A percentile compares a stretch with the other conserved stretches of the same genome.
Evolutionary conservation across 2,329 filamentous ascomycete species (phyloP).

Genomic region (Monilinia fructigena): DNA sequence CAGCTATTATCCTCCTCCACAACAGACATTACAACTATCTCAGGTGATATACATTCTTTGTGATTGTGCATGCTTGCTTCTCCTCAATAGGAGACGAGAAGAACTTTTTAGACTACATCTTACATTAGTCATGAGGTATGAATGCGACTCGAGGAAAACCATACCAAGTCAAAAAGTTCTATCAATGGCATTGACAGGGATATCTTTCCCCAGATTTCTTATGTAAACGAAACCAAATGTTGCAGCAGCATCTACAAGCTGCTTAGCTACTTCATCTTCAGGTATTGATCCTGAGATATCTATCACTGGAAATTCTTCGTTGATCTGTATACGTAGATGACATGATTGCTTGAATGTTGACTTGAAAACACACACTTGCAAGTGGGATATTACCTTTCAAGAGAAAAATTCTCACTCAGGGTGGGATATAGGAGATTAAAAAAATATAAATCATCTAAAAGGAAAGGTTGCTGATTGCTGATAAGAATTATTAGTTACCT

Average conservation of each 20-base stretch:
- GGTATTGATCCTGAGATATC: slow-evolving; percentile 65
- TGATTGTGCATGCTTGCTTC: slow-evolving; percentile 73
- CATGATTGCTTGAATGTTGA: background rate
- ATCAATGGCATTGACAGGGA: slow-evolving; percentile 64
- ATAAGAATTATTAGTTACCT: background rate
- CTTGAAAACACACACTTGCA: background rate
- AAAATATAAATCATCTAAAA: too few species aligned
- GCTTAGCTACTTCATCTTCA: slow-evolving; percentile 58
- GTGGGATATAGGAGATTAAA: background rate
- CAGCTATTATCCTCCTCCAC: slow-evolving; percentile 21
- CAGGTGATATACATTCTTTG: slow-evolving; percentile 51
- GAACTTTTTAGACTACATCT: slow-evolving; percentile 63
- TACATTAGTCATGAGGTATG: slow-evolving; percentile 14
- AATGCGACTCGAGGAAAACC: background rate
- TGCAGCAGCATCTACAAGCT: slow-evolving; percentile 75
- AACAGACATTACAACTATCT: slow-evolving; percentile 17
- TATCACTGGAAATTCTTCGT: slow-evolving; percentile 68
- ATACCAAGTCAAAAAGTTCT: slow-evolving; percentile 75
- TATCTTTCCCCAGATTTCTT: slow-evolving; percentile 68
- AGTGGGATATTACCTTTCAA: background rate
- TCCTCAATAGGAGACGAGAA: slow-evolving; percentile 69
- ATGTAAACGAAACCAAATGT: slow-evolving; percentile 90
- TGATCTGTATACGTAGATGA: background rate
- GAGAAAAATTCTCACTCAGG: background rate
- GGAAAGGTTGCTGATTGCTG: background rate